These are phyloP conservation scores for Nannizzia gypsea DNA, from an alignment of 2,329 filamentous ascomycete genomes.

Conservation along the genomic window DNA sequence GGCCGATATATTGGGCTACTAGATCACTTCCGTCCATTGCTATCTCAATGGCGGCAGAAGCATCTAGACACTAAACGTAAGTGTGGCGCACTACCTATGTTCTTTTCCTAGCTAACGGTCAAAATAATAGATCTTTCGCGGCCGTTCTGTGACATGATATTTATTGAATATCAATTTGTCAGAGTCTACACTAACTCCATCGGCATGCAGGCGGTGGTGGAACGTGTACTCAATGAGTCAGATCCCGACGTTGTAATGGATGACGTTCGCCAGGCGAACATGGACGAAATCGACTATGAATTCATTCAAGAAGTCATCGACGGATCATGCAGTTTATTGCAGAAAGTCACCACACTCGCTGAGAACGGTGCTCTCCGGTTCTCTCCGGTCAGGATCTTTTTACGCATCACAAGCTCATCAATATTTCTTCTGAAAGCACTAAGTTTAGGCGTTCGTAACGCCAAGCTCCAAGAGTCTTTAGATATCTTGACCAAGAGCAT, in stretches of 20 bases:
- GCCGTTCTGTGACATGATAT: conserved; percentile 37
- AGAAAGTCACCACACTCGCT: conserved; percentile 39
- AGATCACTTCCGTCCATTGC: conserved; percentile 34
- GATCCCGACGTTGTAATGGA: conserved; percentile 22
- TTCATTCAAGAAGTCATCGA: conserved; percentile 48
- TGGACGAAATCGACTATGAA: conserved; percentile 41
- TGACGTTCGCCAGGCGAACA: conserved; percentile 32
- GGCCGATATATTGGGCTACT: conserved; percentile 42
- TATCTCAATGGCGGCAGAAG: conserved; percentile 31
- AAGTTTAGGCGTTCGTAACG: conserved; percentile 39
- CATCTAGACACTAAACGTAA: conserved; percentile 19
- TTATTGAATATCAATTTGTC: conserved; percentile 42
- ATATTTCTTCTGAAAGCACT: conserved; percentile 44
- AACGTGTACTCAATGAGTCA: conserved; percentile 35
- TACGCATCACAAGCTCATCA: conserved; percentile 44
- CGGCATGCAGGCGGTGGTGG: conserved; percentile 46
- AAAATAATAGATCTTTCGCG: conserved; percentile 14
- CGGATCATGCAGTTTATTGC: conserved; percentile 41
- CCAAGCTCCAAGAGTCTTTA: conserved; percentile 39
- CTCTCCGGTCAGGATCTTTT: conserved; percentile 42
- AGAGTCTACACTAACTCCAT: conserved; percentile 35
- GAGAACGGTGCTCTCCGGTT: conserved; percentile 39
- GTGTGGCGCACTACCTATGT: background rate
- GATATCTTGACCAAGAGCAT: conserved; percentile 40
- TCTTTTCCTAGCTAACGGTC: background rate